These are phyloP conservation scores for Sarcocystis neurona DNA, from an alignment of 169 alveolate species.

Conservation along the genomic window DNA sequence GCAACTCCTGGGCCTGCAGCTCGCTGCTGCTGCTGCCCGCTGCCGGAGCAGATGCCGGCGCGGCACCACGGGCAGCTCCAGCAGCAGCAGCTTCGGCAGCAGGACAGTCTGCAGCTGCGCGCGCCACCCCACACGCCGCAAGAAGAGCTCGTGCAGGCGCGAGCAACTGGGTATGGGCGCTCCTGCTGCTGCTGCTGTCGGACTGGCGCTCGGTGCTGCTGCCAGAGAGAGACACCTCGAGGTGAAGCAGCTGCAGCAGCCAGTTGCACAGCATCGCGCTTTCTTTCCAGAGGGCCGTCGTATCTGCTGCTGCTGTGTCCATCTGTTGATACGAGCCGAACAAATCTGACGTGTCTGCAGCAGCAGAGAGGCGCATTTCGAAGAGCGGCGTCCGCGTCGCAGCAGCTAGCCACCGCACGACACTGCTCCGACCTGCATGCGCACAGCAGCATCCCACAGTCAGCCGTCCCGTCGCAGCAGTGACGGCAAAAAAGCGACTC, in stretches of 20 bases:
- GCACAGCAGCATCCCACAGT: neutral
- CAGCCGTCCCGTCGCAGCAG: neutral
- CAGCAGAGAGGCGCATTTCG: conserved; percentile 69
- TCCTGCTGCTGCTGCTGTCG: conserved; percentile 15
- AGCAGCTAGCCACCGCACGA: conserved; percentile 67
- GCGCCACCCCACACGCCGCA: too few relatives aligned
- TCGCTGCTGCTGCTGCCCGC: too few relatives aligned
- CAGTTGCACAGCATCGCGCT: too few relatives aligned
- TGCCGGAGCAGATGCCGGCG: too few relatives aligned
- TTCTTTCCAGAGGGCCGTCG: too few relatives aligned
- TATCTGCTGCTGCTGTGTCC: conserved; percentile 11
- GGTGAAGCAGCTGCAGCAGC: neutral
- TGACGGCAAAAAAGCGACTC: too few relatives aligned
- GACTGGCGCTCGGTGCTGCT: conserved; percentile 28
- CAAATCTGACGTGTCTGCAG: conserved; percentile 73
- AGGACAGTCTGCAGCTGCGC: too few relatives aligned
- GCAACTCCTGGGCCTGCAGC: too few relatives aligned
- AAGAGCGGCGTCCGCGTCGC: conserved; percentile 51
- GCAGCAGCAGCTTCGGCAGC: conserved; percentile 9
- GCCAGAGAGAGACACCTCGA: neutral
- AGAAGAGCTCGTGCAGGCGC: too few relatives aligned
- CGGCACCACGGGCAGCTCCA: too few relatives aligned
- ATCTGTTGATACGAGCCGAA: conserved; percentile 71
- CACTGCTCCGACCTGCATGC: conserved; percentile 58
- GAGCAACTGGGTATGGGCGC: too few relatives aligned